Percentiles rank a stretch among this genome's conserved stretches.
Conservation (phyloP, 2,329 filamentous ascomycete genomes). For the Celoporthe dispersa region DNA sequence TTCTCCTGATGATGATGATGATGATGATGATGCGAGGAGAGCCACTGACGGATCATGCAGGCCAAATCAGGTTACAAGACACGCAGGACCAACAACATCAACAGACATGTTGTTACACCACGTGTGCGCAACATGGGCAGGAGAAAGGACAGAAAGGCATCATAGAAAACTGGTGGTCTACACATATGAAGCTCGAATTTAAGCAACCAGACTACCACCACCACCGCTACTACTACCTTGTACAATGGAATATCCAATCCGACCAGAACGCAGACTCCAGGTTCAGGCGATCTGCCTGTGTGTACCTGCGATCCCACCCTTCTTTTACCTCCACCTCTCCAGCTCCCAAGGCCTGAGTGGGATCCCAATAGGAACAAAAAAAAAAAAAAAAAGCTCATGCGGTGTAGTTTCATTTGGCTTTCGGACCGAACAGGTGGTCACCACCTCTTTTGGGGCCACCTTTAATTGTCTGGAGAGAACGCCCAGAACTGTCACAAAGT, state of each 20-base stretch:
- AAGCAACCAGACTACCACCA: too few species aligned
- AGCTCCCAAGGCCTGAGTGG: too few species aligned
- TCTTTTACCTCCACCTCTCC: too few species aligned
- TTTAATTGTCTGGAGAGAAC: not conserved
- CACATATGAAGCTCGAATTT: constrained; percentile 34
- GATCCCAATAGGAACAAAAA: too few species aligned
- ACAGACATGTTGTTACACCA: constrained; percentile 87
- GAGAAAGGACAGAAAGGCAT: constrained; percentile 60
- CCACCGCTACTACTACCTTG: constrained; percentile 5
- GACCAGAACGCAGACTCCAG: not conserved
- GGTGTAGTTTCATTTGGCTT: not conserved
- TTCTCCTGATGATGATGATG: too few species aligned
- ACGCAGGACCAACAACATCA: constrained; percentile 82
- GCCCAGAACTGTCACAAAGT: not conserved
- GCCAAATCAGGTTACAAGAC: constrained; percentile 93
- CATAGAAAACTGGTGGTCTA: constrained; percentile 29
- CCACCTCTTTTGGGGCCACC: not conserved
- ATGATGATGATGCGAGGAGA: constrained; percentile 1
- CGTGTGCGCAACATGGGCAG: constrained; percentile 90
- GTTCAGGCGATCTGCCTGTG: not conserved
- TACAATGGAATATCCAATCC: constrained; percentile 9
- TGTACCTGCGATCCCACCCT: not conserved
- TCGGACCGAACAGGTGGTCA: not conserved
- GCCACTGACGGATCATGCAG: constrained; percentile 44
- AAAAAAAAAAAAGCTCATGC: not conserved